Conservation (phyloP, 495 filamentous ascomycete species). For the Aspergillus taichungensis region DNA sequence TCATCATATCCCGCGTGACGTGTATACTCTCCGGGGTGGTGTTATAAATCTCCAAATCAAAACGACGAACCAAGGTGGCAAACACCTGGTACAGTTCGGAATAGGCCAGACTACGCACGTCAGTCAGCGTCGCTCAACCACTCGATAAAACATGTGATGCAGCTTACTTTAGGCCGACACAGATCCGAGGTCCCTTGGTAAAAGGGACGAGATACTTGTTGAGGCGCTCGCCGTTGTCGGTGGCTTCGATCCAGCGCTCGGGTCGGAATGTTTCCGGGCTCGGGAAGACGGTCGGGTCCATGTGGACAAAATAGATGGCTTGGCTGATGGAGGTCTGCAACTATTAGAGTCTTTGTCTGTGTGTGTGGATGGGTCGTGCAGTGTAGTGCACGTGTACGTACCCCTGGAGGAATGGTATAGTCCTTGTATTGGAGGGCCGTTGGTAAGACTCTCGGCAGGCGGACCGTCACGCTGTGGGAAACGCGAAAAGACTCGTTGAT, state of each 20-base stretch:
- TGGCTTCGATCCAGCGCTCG: conserved; percentile 38
- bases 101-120: conserved; percentile 12
- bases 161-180: conserved; percentile 32
- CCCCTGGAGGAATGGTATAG: conserved; percentile 25
- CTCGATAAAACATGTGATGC: neutral
- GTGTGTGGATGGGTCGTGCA: conserved; percentile 12
- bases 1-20: neutral
- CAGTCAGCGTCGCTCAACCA: neutral
- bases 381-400: conserved; percentile 10
- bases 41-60: conserved; percentile 19
- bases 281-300: conserved; percentile 39
- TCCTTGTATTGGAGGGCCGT: conserved; percentile 31
- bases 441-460: conserved; percentile 35
- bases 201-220: conserved; percentile 34
- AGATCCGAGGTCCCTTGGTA: conserved; percentile 32
- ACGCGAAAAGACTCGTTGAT: conserved; percentile 41
- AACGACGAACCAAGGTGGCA: conserved; percentile 9
- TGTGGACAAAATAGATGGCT: conserved; percentile 36
- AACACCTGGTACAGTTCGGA: conserved; percentile 16
- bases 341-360: neutral
- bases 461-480: conserved; percentile 27
- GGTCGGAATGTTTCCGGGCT: conserved; percentile 39
- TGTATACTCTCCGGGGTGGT: conserved; percentile 13
- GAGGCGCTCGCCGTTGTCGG: conserved; percentile 21
- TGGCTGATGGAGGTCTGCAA: conserved; percentile 36